Percentiles rank a stretch among this genome's conserved stretches.
These are phyloP conservation scores for Ustulina deusta DNA, from an alignment of 2,329 filamentous ascomycete genomes.

Conservation along the genomic window DNA sequence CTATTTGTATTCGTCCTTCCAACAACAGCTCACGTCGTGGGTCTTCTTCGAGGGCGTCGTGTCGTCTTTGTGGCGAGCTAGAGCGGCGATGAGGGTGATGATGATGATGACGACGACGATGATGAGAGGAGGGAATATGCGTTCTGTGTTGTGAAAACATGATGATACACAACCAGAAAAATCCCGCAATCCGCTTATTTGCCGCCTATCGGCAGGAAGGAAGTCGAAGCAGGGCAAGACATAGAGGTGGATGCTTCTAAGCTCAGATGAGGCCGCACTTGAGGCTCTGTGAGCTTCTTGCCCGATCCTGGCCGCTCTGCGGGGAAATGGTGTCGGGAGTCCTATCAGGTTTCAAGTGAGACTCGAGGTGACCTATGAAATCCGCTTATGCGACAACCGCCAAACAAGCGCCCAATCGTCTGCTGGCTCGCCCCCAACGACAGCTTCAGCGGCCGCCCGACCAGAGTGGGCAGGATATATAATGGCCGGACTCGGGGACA, in stretches of 20 bases:
- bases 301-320: conserved; percentile 6
- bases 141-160: conserved; percentile 14
- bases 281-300: conserved; percentile 17
- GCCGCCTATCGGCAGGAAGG: neutral
- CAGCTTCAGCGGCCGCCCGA: neutral
- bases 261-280: neutral
- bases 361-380: conserved; percentile 14
- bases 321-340: conserved; percentile 15
- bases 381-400: neutral
- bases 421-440: neutral
- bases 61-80: neutral
- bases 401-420: neutral
- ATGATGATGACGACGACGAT: neutral
- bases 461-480: neutral
- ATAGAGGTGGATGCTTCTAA: neutral
- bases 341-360: conserved; percentile 17
- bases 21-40: neutral
- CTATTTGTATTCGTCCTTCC: conserved; percentile 36
- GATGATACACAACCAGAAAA: neutral
- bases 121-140: neutral
- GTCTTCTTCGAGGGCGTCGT: neutral
- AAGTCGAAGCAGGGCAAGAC: neutral
- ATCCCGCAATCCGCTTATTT: neutral
- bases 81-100: neutral
- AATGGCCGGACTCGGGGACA: too few species aligned